Evolutionary conservation across 139 green algal genomes (phyloP), one percentile per base, ranked within the genome.

Genomic region (Volvox reticuliferus): DNA sequence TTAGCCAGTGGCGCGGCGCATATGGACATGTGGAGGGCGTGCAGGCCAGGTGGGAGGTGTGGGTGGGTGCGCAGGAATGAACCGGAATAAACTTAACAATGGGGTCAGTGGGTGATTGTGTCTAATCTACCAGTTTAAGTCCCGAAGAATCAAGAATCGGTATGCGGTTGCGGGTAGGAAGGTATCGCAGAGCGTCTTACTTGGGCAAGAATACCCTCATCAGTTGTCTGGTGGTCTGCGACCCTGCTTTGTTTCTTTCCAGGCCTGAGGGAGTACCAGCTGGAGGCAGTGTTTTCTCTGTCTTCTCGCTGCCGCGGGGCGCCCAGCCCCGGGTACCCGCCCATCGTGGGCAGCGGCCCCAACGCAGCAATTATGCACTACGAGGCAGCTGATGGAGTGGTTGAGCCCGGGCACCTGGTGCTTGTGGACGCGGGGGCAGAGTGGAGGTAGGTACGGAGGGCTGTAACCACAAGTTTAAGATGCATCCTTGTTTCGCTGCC

Each of bases 371-470:
- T 94, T 1, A 77, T 96, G 87, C 92, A 96, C 79, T 96, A 95
- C 83, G 88, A 91, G 81, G 44, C 76, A 14, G 90, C 88, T 63
- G 33, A 85, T 12, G 79, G 55, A 28, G 20, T 35, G 2, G 80
- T 94, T 19, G 63, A 62, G 37, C 33, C 65, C 26, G 33, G 79
- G 16, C 91, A 94, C 33, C 83, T 96, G 44, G 91, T 96, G 35
- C 91, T 96, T 30, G 83, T 95, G 68, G 94, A 96, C 68, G 92
- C 92, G 17, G 94, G 94, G 18, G 92, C 91, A 0, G 94, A 96
- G 89, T 92, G 83, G 83, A 77, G 83, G 83, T 88, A 36, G 36
- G 83, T 13, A 55, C 44, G 9, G 44, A 55, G 44, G 44, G 44
- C 44, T 55, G 9, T 55, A 55, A 55, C 44, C 44, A 55, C 9